Conservation (phyloP, 345 rosid species). For the thale cress (Arabidopsis thaliana) region TAIR10.1 NC_003070.9:23495001-23495500, state of each 20-base stretch:
- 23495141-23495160: constrained; percentile 5
- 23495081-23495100: background rate
- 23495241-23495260: background rate
- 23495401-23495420: fast-evolving
- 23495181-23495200: constrained; percentile 25
- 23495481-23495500: background rate
- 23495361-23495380: constrained; percentile 20
- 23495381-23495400: background rate
- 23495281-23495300: background rate
- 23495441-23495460: constrained; percentile 18
- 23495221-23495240: fast-evolving
- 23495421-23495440: background rate
- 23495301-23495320: constrained; percentile 24
- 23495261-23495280: constrained; percentile 2
- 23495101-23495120: constrained; percentile 13
- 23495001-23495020: no score
- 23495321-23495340: background rate
- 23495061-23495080: background rate
- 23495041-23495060: constrained; percentile 26
- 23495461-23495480: fast-evolving
- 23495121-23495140: constrained; percentile 10
- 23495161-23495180: fast-evolving
- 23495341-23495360: background rate
- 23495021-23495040: constrained; percentile 18
- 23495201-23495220: constrained; percentile 26